Base-by-base conservation (phyloP, 495 filamentous ascomycete species). In the Choiromyces venosus region DNA sequence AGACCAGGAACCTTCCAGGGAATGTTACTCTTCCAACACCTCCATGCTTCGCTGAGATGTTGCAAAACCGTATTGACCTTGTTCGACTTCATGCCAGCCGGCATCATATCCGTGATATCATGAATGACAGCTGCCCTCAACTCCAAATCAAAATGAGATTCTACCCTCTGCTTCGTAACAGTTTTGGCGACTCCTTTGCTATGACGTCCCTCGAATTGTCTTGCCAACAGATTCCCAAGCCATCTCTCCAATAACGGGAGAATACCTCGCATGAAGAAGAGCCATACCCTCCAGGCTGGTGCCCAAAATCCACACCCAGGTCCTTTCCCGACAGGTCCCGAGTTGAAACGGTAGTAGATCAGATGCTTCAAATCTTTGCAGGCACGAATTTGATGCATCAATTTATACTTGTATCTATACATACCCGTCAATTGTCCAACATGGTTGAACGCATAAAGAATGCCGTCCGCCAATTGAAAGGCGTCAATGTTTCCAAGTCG, bases 381-480 rank as follows among this genome's bases (percentile, higher is more conserved):
- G 3, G 96, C 95, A 66, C 96, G 93, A 79, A 99, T 98, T 83
- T 99, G 96, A 82, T 99, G 96, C 96, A 99, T 99, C 44, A 99
- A 87, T 86, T 99, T 99, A 85, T 99, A 99, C 87, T 99, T 99
- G 88, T 99, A 99, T 37, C 96, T 92, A 84, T 99, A 99, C 96
- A 99, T 99, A 79, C 96, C 96, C 37, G 96, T 99, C 69, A 99
- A 85, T 84, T 99, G 96, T 68, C 96, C 96, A 71, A 99, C 96
- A 78, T 99, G 96, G 84, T 99, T 99, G 86, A 99, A 98, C 38
- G 96, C 96, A 81, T 98, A 99, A 14, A 97, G 86, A 71, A 99
- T 99, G 82, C 96, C 96, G 82, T 99, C 96, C 5, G 96, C 96
- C 70, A 99, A 89, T 82, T 99, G 96, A 86, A 98, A 99, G 40